Percentiles rank a stretch among this genome's conserved stretches.
These are phyloP conservation scores for Pestalotiopsis fici DNA, from an alignment of 2,329 filamentous ascomycete species.

Conservation along the genomic window DNA sequence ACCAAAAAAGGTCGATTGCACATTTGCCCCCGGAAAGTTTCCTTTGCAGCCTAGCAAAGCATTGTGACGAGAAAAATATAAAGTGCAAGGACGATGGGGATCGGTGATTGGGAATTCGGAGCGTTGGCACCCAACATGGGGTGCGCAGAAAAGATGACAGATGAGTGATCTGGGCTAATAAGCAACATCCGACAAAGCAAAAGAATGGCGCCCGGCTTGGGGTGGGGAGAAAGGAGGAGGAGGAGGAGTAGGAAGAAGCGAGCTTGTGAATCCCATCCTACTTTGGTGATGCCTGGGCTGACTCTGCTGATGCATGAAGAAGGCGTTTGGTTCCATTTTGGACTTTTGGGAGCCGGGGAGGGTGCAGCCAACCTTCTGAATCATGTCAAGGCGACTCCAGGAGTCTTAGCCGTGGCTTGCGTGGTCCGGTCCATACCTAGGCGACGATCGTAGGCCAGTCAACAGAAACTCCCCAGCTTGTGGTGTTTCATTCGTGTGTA, in stretches of 20 bases:
- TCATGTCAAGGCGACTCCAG: background rate
- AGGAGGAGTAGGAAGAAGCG: background rate
- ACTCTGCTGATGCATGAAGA: background rate
- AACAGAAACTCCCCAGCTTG: background rate
- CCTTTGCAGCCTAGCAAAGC: no score
- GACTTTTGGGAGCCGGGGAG: background rate
- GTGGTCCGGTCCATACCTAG: background rate
- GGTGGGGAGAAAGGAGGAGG: background rate
- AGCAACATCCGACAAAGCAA: background rate
- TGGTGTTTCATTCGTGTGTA: background rate
- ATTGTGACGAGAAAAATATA: no score
- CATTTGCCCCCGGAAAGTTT: no score
- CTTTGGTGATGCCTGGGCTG: background rate
- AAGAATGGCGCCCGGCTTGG: background rate
- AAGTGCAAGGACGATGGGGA: no score
- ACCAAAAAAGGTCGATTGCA: no score
- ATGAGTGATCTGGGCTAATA: no score
- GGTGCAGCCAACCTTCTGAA: background rate
- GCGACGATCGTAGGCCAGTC: background rate
- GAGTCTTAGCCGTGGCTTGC: background rate
- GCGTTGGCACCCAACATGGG: no score
- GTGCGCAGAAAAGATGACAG: no score
- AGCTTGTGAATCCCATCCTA: background rate
- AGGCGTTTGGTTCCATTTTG: background rate
- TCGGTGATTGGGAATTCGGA: no score